Base-by-base conservation (phyloP, 1,284 basidiomycete genomes). In the Meira miltonrushii region DNA sequence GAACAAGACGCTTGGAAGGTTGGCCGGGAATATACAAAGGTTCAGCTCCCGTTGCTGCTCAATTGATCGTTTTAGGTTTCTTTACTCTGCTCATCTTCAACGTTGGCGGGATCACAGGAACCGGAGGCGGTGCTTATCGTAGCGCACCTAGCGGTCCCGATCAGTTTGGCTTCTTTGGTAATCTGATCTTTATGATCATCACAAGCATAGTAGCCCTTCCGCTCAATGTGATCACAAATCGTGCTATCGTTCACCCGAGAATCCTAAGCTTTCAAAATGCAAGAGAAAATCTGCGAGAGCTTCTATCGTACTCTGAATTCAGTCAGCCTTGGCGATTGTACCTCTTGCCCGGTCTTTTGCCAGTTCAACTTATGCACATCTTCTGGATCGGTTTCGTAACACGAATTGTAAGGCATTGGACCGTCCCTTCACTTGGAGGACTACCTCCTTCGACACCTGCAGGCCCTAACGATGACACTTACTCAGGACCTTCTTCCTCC, bases 21-120 rank as follows among this genome's bases (percentile, higher is more conserved):
- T 75, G 74, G 72, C 49, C 61, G 1, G 75, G 75, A 15, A 62
- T 77, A 43, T 77, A 71, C 61, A 71, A 71, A 56, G 69, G 75
- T 13, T 55, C 62, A 1, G 49, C 53, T 19, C 63, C 63, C 3
- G 57, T 54, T 19, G 54, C 47, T 23, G 15, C 43, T 40, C 63
- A 65, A 28, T 52, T 67, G 25, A 33, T 67, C 53, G 21, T 63
- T 11, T 23, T 66, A 40, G 44, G 60, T 58, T 48, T 64, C 33
- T 44, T 71, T 49, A 68, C 67, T n/a, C 54, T 63, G n/a, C n/a
- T 70, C 40, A 63, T 71, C 60, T 72, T 71, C 51, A 44, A 59
- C 39, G 64, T 62, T 28, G 60, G 56, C 1, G 50, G 56, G 2
- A 21, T 46, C 17, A 59, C 58, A 11, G 33, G 58, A 4, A 57